Base-by-base conservation (phyloP, 2,329 filamentous ascomycete genomes). In the Rhytidhysteron rufulum region DNA sequence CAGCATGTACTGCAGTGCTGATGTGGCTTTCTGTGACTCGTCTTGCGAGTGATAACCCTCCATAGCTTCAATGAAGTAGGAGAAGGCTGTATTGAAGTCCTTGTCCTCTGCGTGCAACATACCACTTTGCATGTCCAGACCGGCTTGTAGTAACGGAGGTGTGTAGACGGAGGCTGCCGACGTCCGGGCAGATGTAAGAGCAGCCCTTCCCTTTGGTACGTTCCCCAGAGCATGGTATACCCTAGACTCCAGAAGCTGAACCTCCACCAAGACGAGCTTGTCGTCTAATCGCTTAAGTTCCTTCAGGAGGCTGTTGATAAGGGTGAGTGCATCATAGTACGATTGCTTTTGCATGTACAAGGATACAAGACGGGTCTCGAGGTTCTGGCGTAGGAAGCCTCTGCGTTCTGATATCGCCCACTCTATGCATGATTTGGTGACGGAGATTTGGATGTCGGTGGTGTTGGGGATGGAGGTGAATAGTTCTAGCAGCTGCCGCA, bases 381-480 rank as follows among this genome's bases (percentile, higher is more conserved):
- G 88, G 69, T 95, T 95, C 74, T 98, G 93, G 54, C 93, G 89
- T 55, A 98, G 81, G 78, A 98, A 98, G 45, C 88, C 88, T 62
- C 93, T 86, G 57, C 90, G 86, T 74, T 97, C 89, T 38, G 88
- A 86, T 40, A 91, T 88, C 35, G 93, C 93, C 93, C 93, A 98
- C 73, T 97, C 91, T 82, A 98, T 98, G 74, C 89, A 97, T 71
- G 93, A 95, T 72, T 95, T 95, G 61, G 93, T 98, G 58, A 96
- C 88, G 66, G 83, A 74, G 66, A 95, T 89, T 73, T 98, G 93
- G 63, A 85, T 87, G 66, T 98, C 93, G 74, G 86, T 86, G 56
- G 88, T 93, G 71, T 96, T 86, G 59, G 94, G 93, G 57, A 97
- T 96, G 60, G 86, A 80, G 58, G 86, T 82, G 76, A 97, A 93